Conservation (phyloP, 1,139 yeast species). For the Debaryomycetaceae sp. region DNA sequence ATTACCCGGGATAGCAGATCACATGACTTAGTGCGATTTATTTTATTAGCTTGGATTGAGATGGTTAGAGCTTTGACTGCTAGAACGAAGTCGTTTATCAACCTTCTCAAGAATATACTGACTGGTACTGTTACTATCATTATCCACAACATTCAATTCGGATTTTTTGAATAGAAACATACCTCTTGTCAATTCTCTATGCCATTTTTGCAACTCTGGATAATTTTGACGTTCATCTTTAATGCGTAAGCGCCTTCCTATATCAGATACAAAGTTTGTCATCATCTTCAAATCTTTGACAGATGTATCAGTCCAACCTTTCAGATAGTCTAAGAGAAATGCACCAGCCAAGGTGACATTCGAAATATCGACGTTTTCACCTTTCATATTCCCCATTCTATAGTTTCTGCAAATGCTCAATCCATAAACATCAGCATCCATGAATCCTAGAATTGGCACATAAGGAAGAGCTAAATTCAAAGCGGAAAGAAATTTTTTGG, state of each 20-base stretch:
- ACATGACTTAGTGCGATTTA: neutral
- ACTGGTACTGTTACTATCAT: conserved; percentile 2
- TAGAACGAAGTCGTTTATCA: neutral
- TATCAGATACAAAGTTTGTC: conserved; percentile 18
- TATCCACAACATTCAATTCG: conserved; percentile 48
- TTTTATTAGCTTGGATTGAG: neutral
- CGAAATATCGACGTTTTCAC: conserved; percentile 5
- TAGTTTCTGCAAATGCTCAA: conserved; percentile 50
- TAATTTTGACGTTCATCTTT: conserved; percentile 1
- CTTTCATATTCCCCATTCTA: conserved; percentile 12
- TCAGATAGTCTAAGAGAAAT: conserved; percentile 36
- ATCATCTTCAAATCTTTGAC: conserved; percentile 35
- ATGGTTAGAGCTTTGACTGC: no score
- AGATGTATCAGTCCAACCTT: conserved; percentile 32
- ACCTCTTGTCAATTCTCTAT: conserved; percentile 52
- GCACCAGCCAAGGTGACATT: conserved; percentile 21
- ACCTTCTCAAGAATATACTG: conserved; percentile 12
- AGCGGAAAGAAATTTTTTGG: conserved; percentile 20
- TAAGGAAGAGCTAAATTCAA: conserved; percentile 17
- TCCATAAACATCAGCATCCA: conserved; percentile 71
- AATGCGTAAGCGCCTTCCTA: neutral
- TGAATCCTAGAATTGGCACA: conserved; percentile 39
- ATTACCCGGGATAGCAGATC: neutral
- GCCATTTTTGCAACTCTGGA: conserved; percentile 17
- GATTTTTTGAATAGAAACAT: conserved; percentile 52